phyloP scores from a whole-genome alignment of 164 flowering plant species.

The Vitis amurensis region DNA sequence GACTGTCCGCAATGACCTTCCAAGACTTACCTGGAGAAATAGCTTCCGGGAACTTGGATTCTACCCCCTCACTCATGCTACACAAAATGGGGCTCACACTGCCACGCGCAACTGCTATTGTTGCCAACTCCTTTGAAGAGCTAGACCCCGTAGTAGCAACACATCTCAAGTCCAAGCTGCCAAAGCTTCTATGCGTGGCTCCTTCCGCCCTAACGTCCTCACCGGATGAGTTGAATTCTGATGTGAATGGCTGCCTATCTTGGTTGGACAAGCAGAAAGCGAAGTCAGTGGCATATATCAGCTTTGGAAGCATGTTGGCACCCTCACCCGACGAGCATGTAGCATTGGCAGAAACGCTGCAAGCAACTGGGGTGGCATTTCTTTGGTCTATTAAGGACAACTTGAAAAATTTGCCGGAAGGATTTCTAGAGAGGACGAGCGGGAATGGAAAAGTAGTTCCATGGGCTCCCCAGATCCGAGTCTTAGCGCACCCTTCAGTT shows the following conservation, averaged over 20 bases:
- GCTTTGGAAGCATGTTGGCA: slow-evolving; percentile 2
- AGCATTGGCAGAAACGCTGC: slow-evolving; percentile 24
- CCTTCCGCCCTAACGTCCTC: neutral
- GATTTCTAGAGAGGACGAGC: slow-evolving; percentile 22
- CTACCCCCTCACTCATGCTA: neutral
- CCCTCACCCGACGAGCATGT: slow-evolving; percentile 8
- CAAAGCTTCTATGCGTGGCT: neutral
- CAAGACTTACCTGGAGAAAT: slow-evolving; percentile 21
- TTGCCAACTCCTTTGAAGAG: neutral
- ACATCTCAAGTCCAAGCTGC: neutral
- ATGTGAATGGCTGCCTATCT: slow-evolving; percentile 18
- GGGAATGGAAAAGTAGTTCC: slow-evolving; percentile 23
- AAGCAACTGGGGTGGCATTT: slow-evolving; percentile 6
- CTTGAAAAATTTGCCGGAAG: slow-evolving; percentile 10
- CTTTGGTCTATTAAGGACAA: slow-evolving; percentile 27
- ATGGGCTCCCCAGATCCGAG: slow-evolving; percentile 25
- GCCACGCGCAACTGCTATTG: neutral
- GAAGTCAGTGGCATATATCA: slow-evolving; percentile 20
- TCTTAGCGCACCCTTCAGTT: slow-evolving; percentile 23
- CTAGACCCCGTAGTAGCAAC: neutral
- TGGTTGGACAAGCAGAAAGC: slow-evolving; percentile 25
- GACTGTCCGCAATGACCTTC: neutral
- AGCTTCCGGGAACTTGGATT: slow-evolving; percentile 7
- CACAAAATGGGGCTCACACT: neutral
- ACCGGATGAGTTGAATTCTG: neutral